A percentile compares a stretch with the other conserved stretches of the same genome.
phyloP scores from a whole-genome alignment of 2,329 filamentous ascomycete species.

The Fusarium sp. region DNA sequence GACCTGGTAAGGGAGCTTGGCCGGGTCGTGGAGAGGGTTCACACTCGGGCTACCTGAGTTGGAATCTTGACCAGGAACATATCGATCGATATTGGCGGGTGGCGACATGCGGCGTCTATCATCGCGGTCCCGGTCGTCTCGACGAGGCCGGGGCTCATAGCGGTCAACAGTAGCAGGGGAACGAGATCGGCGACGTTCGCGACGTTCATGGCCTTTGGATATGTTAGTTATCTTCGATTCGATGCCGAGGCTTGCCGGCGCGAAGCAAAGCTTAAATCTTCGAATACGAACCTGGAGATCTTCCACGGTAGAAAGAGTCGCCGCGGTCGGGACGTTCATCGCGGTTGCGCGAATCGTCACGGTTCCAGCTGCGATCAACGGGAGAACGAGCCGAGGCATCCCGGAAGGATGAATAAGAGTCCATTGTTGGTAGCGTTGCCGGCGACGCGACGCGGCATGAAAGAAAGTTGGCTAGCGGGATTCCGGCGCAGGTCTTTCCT shows the following conservation, averaged over 20 bases:
- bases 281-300: conserved; percentile 74
- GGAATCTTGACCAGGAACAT: conserved; percentile 78
- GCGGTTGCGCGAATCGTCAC: conserved; percentile 63
- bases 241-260: background rate
- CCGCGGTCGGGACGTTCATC: conserved; percentile 59
- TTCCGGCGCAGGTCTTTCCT: conserved; percentile 10
- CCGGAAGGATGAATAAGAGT: conserved; percentile 65
- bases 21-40: conserved; percentile 78
- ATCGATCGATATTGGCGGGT: conserved; percentile 82
- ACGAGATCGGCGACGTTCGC: conserved; percentile 73
- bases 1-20: conserved; percentile 80
- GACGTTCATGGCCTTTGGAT: conserved; percentile 64
- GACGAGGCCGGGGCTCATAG: conserved; percentile 77
- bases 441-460: conserved; percentile 33
- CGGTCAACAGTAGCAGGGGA: conserved; percentile 78
- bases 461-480: conserved; percentile 7
- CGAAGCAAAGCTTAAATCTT: background rate
- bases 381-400: conserved; percentile 65
- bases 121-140: conserved; percentile 74
- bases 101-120: conserved; percentile 72
- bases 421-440: conserved; percentile 55
- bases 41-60: conserved; percentile 55
- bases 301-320: conserved; percentile 72
- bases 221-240: conserved; percentile 3
- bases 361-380: conserved; percentile 63